A percentile compares a stretch with the other conserved stretches of the same genome.
Conservation (phyloP, 2,329 filamentous ascomycete species). For the Clarireedia paspali region DNA sequence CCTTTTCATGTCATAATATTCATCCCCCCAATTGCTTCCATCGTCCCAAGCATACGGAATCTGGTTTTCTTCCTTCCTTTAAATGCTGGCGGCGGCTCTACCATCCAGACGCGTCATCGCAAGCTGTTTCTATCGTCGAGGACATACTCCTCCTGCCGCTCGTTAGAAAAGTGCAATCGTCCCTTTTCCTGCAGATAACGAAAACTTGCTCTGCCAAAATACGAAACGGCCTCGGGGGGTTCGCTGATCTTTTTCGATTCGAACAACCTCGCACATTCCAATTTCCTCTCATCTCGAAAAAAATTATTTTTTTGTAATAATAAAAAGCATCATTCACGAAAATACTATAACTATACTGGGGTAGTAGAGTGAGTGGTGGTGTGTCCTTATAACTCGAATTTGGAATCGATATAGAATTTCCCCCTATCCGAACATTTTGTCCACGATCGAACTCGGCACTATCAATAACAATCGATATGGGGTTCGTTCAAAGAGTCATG, state of each 20-base stretch:
- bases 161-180: slow-evolving; percentile 18
- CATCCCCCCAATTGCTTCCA: slow-evolving; percentile 2
- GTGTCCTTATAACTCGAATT: not conserved
- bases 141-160: slow-evolving; percentile 27
- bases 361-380: not conserved
- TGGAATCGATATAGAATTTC: slow-evolving; percentile 10
- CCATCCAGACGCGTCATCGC: slow-evolving; percentile 23
- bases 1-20: slow-evolving; percentile 19
- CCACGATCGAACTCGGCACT: slow-evolving; percentile 11
- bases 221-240: too few species aligned
- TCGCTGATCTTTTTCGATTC: too few species aligned
- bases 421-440: slow-evolving; percentile 24
- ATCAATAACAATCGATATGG: slow-evolving; percentile 32
- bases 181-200: slow-evolving; percentile 1
- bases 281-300: not conserved
- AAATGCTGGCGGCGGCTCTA: slow-evolving; percentile 12
- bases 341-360: slow-evolving; percentile 5
- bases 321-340: slow-evolving; percentile 1
- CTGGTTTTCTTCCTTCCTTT: slow-evolving; percentile 6
- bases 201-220: not conserved
- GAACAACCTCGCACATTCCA: not conserved
- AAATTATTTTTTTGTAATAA: not conserved
- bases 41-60: slow-evolving; percentile 15
- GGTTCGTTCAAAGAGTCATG: slow-evolving; percentile 44
- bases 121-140: slow-evolving; percentile 22